Conservation (phyloP, 768 basidiomycete genomes). For the Boletus rubroflammeus region DNA sequence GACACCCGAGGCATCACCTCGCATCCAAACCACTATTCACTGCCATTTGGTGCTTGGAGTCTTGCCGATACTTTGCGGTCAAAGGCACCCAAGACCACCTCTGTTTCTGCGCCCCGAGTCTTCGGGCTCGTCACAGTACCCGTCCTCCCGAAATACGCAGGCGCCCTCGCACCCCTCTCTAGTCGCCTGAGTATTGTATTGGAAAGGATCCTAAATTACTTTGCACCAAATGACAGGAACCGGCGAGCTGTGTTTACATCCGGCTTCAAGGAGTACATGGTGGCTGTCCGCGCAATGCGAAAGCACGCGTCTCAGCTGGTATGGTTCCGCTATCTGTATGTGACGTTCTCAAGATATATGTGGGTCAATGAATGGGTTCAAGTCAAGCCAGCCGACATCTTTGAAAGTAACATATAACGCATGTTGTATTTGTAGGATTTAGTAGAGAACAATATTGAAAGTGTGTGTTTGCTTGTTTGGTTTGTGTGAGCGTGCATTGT, state of each 20-base stretch:
- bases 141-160: conserved; percentile 55
- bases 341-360: conserved; percentile 81
- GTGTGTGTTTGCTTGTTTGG: conserved; percentile 31
- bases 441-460: not conserved
- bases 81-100: conserved; percentile 26
- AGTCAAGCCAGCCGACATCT: conserved; percentile 25
- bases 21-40: conserved; percentile 83
- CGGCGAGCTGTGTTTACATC: conserved; percentile 47
- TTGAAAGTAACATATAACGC: not conserved
- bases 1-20: conserved; percentile 72
- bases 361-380: conserved; percentile 86
- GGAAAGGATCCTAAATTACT: conserved; percentile 2
- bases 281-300: conserved; percentile 64
- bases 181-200: conserved; percentile 44
- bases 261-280: conserved; percentile 50
- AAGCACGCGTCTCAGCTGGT: conserved; percentile 72
- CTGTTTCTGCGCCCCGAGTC: conserved; percentile 37
- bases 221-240: not conserved
- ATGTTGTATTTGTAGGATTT: not conserved
- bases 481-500: conserved; percentile 20
- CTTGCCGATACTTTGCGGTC: conserved; percentile 36
- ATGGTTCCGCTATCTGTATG: conserved; percentile 89
- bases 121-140: conserved; percentile 63
- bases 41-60: conserved; percentile 52
- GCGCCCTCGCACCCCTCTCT: conserved; percentile 48